Evolutionary conservation across 345 rosid species (phyloP).

Genomic region (Populus simonii): DNA sequence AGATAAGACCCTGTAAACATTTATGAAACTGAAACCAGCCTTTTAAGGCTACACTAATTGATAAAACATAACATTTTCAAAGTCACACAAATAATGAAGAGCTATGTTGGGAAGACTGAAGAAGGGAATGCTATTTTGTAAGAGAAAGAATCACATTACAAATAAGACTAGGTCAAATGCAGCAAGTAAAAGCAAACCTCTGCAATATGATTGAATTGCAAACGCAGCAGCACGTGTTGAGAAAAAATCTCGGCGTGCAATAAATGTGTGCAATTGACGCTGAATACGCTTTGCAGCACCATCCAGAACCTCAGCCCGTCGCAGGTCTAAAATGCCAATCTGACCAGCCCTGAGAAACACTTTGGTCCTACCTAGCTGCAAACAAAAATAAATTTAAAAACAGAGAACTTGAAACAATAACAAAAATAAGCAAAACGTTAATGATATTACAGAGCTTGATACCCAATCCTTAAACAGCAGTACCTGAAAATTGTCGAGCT

Average conservation of each 20-base stretch:
- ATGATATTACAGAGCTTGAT: neutral
- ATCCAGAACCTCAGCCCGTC: slow-evolving; percentile 83
- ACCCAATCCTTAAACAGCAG: neutral
- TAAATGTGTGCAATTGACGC: slow-evolving; percentile 55
- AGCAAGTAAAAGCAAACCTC: slow-evolving; percentile 48
- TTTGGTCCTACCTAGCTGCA: slow-evolving; percentile 89
- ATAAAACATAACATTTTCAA: neutral
- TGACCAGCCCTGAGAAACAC: slow-evolving; percentile 98
- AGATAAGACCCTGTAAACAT: too few relatives aligned
- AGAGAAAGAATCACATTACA: too few relatives aligned
- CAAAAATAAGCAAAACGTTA: neutral
- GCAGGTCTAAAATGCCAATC: slow-evolving; percentile 82
- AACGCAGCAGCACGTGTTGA: slow-evolving; percentile 54
- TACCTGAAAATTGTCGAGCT: slow-evolving; percentile 93
- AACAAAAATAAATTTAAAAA: slow-evolving; percentile 15
- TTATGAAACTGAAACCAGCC: neutral
- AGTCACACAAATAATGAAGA: neutral
- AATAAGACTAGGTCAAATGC: neutral
- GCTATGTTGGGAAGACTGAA: neutral
- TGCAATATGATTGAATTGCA: slow-evolving; percentile 75
- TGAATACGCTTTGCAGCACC: slow-evolving; percentile 77
- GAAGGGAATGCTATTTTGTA: neutral
- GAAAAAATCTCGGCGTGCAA: slow-evolving; percentile 51
- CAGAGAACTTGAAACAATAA: slow-evolving; percentile 10
- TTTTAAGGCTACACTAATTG: slow-evolving; percentile 4